Conservation (phyloP, 2,329 filamentous ascomycete genomes). For the Calycina herbarum region DNA sequence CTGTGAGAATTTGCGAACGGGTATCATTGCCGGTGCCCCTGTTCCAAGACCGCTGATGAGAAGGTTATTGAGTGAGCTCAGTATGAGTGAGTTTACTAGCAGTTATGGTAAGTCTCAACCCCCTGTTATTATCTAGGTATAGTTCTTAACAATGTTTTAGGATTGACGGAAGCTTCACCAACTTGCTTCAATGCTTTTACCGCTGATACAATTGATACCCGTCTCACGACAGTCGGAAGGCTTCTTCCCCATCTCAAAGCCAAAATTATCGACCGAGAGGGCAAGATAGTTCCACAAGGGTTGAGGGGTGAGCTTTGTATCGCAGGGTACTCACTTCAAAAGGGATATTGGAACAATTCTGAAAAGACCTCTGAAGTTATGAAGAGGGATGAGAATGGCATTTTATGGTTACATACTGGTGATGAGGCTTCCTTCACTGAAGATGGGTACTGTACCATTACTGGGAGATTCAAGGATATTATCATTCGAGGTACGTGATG, state of each 20-base stretch:
- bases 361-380: slow-evolving; percentile 35
- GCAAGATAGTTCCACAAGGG: slow-evolving; percentile 54
- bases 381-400: slow-evolving; percentile 31
- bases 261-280: slow-evolving; percentile 58
- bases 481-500: slow-evolving; percentile 59
- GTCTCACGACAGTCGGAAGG: slow-evolving; percentile 11
- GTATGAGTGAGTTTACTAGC: slow-evolving; percentile 58
- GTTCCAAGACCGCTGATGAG: slow-evolving; percentile 64
- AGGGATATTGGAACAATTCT: slow-evolving; percentile 64
- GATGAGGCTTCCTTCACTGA: slow-evolving; percentile 53
- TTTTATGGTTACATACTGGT: slow-evolving; percentile 53
- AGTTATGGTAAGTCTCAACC: slow-evolving; percentile 39
- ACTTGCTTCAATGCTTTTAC: slow-evolving; percentile 13
- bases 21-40: slow-evolving; percentile 65
- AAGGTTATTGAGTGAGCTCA: slow-evolving; percentile 59
- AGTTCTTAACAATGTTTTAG: neutral
- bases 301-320: slow-evolving; percentile 64
- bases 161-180: slow-evolving; percentile 7
- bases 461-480: slow-evolving; percentile 68
- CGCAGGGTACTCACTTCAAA: slow-evolving; percentile 57
- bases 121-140: neutral
- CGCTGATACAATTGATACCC: slow-evolving; percentile 6
- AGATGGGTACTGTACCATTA: slow-evolving; percentile 53
- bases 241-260: slow-evolving; percentile 47
- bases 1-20: slow-evolving; percentile 54